Percentiles rank a stretch among this genome's conserved stretches.
Evolutionary conservation across 1,284 basidiomycete species (phyloP).

Genomic region (Ganoderma resinaceum): DNA sequence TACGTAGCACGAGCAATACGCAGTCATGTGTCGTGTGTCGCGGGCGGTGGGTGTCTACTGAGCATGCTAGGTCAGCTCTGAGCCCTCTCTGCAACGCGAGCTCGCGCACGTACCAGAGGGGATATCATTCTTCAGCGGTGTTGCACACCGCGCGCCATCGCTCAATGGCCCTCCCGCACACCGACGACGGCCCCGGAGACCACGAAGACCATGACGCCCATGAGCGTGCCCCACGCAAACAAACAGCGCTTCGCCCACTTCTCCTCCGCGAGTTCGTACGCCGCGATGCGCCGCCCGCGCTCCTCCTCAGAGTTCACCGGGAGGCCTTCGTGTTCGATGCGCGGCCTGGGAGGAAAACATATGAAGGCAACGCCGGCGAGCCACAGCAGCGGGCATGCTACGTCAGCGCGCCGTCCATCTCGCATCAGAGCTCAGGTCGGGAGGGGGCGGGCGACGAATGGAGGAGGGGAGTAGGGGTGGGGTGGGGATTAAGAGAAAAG

Average conservation of each 20-base stretch:
- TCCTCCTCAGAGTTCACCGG: constrained; percentile 20
- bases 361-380: constrained; percentile 17
- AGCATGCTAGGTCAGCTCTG: not conserved
- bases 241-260: constrained; percentile 26
- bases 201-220: constrained; percentile 11
- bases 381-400: constrained; percentile 28
- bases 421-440: not conserved
- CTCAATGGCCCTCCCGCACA: not conserved
- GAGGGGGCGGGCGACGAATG: not conserved
- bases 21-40: not conserved
- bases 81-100: not conserved
- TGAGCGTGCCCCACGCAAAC: constrained; percentile 9
- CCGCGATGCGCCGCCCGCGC: constrained; percentile 19
- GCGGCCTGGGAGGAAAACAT: constrained; percentile 20
- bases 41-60: not conserved
- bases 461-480: not conserved
- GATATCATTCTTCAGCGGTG: not conserved
- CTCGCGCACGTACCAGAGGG: not conserved
- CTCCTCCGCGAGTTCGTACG: constrained; percentile 20
- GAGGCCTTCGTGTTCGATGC: constrained; percentile 15
- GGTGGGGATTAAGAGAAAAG: not conserved
- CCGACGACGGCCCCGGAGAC: constrained; percentile 5
- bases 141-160: not conserved
- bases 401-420: not conserved
- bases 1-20: not conserved